Percentiles rank a stretch among this genome's conserved stretches.
Evolutionary conservation across 805 yeast genomes (phyloP).

Genomic region (Candida easanensis): DNA sequence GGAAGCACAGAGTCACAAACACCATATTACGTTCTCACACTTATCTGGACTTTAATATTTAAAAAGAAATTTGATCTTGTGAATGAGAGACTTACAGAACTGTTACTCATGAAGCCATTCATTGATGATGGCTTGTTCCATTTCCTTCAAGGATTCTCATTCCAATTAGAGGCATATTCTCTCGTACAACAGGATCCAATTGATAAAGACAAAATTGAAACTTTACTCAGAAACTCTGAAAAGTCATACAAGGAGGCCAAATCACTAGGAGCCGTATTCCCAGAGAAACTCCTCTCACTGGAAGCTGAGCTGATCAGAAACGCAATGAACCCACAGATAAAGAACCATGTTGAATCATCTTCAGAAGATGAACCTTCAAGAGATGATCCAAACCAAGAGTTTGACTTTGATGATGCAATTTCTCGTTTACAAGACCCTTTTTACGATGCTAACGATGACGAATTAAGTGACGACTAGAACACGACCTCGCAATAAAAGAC

Average conservation of each 20-base stretch:
- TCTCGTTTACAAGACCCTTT: not conserved
- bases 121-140: constrained; percentile 23
- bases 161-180: constrained; percentile 19
- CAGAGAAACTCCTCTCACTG: constrained; percentile 17
- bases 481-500: not conserved
- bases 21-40: constrained; percentile 5
- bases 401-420: not conserved
- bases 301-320: constrained; percentile 16
- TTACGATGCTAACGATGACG: not conserved
- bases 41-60: constrained; percentile 23
- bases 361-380: too few relatives aligned
- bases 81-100: constrained; percentile 20
- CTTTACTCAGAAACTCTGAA: constrained; percentile 13
- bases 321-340: not conserved
- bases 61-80: constrained; percentile 18
- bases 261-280: constrained; percentile 12
- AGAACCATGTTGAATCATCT: too few relatives aligned
- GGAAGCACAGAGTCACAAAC: not conserved
- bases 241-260: constrained; percentile 17
- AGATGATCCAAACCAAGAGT: too few relatives aligned
- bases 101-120: constrained; percentile 19
- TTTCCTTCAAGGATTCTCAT: constrained; percentile 25
- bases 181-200: constrained; percentile 1
- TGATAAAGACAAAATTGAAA: constrained; percentile 14
- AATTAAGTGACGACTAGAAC: not conserved